Percentiles rank a stretch among this genome's conserved stretches.
phyloP scores from a whole-genome alignment of 1,284 basidiomycete species.

The Pseudozyma flocculosa region DNA sequence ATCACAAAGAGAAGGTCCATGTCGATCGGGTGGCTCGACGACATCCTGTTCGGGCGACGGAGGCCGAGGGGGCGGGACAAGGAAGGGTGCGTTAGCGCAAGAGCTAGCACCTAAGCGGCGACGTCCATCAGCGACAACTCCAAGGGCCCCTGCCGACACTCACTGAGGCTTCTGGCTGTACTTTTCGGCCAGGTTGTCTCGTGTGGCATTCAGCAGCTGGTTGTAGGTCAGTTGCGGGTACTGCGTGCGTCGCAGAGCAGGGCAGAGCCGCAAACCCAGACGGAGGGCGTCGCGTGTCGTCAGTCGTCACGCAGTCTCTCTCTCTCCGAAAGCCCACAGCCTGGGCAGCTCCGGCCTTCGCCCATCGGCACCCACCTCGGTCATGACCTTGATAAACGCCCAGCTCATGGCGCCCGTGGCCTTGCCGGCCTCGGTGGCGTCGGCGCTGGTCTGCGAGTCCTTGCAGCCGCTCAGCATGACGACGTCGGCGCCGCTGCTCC shows the following conservation, averaged over 20 bases:
- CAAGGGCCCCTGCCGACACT: no score
- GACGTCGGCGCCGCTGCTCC: conserved; percentile 76
- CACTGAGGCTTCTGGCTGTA: conserved; percentile 55
- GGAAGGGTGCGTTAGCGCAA: no score
- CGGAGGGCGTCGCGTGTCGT: no score
- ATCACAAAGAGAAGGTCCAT: conserved; percentile 53
- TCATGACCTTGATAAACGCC: conserved; percentile 49
- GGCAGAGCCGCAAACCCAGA: conserved; percentile 5
- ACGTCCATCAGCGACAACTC: no score
- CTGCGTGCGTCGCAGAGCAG: conserved; percentile 19
- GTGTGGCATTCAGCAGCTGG: conserved; percentile 51
- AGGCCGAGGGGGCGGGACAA: conserved; percentile 4
- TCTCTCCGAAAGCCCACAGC: no score
- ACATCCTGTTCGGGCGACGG: conserved; percentile 56
- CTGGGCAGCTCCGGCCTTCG: no score
- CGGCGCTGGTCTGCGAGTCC: conserved; percentile 88
- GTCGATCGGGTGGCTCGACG: conserved; percentile 59
- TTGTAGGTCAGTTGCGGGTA: conserved; percentile 53
- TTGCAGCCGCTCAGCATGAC: conserved; percentile 70
- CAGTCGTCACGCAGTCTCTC: no score
- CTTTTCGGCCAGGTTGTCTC: conserved; percentile 50
- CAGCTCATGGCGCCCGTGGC: conserved; percentile 68
- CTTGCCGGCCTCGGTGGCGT: conserved; percentile 75
- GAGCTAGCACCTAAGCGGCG: no score
- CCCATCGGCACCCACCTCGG: not conserved